phyloP scores from a whole-genome alignment of 257 asterid species.

The Capsicum pubescens region DNA sequence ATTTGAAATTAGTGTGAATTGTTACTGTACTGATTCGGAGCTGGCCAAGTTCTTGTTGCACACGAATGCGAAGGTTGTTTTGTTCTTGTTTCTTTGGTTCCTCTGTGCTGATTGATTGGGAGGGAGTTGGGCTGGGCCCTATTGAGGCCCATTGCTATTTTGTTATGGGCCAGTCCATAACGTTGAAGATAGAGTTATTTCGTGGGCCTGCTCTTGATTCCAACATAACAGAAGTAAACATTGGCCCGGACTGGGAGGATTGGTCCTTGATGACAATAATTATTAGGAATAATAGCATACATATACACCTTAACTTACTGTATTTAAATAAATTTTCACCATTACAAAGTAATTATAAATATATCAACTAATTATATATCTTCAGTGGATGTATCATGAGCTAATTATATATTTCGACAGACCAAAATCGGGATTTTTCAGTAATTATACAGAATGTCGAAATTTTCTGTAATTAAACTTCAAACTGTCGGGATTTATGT shows the following conservation, averaged over 20 bases:
- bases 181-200: not conserved
- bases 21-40: not conserved
- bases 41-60: not conserved
- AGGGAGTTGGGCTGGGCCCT: not conserved
- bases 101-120: not conserved
- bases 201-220: not conserved
- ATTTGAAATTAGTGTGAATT: not conserved
- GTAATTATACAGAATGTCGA: no score
- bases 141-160: not conserved
- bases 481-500: no score
- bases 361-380: no score
- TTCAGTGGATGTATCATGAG: no score
- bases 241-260: not conserved
- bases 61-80: conserved; percentile 4
- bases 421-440: no score
- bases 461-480: no score
- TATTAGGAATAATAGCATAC: no score
- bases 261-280: not conserved
- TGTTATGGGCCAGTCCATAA: not conserved
- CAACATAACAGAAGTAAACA: not conserved
- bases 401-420: no score
- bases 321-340: no score
- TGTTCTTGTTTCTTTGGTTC: not conserved
- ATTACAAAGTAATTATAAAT: no score
- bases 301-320: no score